A percentile compares a stretch with the other conserved stretches of the same genome.
These are phyloP conservation scores for Eucalyptus erythrocorys DNA, from an alignment of 345 rosid species.

Conservation along the genomic window DNA sequence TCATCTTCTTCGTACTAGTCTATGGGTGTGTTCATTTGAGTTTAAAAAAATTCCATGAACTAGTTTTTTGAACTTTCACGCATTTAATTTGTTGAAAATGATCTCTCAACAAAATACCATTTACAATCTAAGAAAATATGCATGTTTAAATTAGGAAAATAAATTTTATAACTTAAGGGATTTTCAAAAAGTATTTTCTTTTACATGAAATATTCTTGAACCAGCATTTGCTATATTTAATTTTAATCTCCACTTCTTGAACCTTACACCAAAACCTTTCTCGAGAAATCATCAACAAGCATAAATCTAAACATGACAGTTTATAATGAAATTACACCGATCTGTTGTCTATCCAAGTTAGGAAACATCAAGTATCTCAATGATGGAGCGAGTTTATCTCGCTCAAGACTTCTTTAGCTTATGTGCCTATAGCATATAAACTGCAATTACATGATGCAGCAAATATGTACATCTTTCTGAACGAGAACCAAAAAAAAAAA, in stretches of 20 bases:
- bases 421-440: not conserved
- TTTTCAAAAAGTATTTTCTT: not conserved
- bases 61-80: not conserved
- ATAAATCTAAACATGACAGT: not conserved
- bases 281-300: not conserved
- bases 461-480: not conserved
- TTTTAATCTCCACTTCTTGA: fast-evolving
- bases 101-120: not conserved
- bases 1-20: not conserved
- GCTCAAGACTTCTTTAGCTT: not conserved
- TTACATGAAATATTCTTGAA: not conserved
- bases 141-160: not conserved
- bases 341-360: not conserved
- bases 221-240: not conserved
- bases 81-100: not conserved
- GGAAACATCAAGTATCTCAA: not conserved
- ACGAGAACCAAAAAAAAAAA: not conserved
- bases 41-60: fast-evolving
- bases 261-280: not conserved
- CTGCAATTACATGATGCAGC: not conserved
- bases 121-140: not conserved
- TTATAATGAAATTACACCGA: not conserved
- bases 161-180: not conserved
- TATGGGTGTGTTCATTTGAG: not conserved
- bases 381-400: not conserved